Conservation (phyloP, 306 rosid genomes). For the Trifolium dubium region DNA sequence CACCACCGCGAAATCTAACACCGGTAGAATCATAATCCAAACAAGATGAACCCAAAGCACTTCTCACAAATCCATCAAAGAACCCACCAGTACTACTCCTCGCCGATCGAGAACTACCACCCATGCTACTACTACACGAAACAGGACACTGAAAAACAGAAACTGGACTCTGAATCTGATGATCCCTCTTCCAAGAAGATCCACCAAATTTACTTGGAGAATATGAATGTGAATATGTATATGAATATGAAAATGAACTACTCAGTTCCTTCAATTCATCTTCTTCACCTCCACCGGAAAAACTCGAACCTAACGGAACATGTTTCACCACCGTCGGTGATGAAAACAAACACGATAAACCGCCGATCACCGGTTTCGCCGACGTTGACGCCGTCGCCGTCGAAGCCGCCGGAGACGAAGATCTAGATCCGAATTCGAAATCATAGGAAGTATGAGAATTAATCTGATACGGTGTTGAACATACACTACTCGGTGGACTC, state of each 20-base stretch:
- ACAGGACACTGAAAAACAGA: conserved; percentile 92
- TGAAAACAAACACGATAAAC: conserved; percentile 79
- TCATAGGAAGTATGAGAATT: conserved; percentile 69
- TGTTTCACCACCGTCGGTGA: conserved; percentile 65
- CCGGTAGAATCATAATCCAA: conserved; percentile 69
- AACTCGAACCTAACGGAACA: conserved; percentile 59
- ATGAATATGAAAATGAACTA: conserved; percentile 73
- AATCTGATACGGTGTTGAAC: conserved; percentile 79
- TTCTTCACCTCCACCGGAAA: conserved; percentile 67
- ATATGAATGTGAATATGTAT: conserved; percentile 59
- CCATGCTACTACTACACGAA: conserved; percentile 60
- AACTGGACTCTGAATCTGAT: conserved; percentile 65
- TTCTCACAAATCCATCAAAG: conserved; percentile 82
- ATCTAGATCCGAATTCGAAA: conserved; percentile 75
- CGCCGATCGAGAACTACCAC: background rate
- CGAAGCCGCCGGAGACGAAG: conserved; percentile 68
- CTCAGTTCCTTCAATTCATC: conserved; percentile 77
- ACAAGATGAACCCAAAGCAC: conserved; percentile 72
- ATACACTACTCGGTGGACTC: conserved; percentile 85
- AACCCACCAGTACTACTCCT: conserved; percentile 49
- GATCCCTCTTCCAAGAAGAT: conserved; percentile 57
- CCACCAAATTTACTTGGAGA: conserved; percentile 66
- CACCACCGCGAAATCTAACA: conserved; percentile 44
- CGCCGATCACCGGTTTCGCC: conserved; percentile 74
- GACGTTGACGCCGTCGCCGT: conserved; percentile 61